Evolutionary conservation across 2,329 filamentous ascomycete species (phyloP).

Genomic region (Thermothelomyces thermophilus): DNA sequence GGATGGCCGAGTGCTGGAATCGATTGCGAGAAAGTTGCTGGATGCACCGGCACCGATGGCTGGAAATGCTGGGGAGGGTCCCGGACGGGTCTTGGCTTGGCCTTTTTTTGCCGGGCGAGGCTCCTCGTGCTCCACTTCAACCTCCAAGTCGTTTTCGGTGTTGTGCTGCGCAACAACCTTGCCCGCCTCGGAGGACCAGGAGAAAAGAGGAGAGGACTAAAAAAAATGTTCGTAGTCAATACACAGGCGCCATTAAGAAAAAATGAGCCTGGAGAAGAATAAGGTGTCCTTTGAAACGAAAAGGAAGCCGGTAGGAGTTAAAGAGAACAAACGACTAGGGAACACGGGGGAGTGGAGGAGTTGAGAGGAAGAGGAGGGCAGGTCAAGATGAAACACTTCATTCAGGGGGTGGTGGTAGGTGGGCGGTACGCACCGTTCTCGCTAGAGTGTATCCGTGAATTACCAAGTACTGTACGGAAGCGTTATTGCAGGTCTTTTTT

Average conservation of each 20-base stretch:
- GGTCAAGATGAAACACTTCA: constrained; percentile 16
- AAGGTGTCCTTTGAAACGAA: background rate
- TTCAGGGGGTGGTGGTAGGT: constrained; percentile 9
- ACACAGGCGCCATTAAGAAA: constrained; percentile 28
- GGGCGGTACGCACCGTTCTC: background rate
- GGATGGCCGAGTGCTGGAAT: constrained; percentile 4
- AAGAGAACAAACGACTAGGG: background rate
- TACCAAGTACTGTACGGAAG: too few relatives aligned
- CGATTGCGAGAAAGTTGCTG: constrained; percentile 5
- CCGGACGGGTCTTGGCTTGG: constrained; percentile 13
- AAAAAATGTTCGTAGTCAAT: constrained; percentile 21
- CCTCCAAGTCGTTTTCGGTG: constrained; percentile 5
- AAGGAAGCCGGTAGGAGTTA: background rate
- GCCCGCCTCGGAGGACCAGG: background rate
- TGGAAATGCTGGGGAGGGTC: constrained; percentile 13
- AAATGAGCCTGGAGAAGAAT: constrained; percentile 24
- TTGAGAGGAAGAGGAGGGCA: constrained; percentile 2
- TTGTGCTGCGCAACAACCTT: background rate
- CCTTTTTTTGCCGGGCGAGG: constrained; percentile 7
- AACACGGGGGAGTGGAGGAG: background rate
- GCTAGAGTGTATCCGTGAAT: too few relatives aligned
- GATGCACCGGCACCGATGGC: background rate
- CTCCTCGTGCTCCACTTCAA: constrained; percentile 3
- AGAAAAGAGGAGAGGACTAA: constrained; percentile 3
- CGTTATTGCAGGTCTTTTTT: too few relatives aligned